Evolutionary conservation across 1,284 basidiomycete species (phyloP).

Genomic region (Psilocybe mexicana): DNA sequence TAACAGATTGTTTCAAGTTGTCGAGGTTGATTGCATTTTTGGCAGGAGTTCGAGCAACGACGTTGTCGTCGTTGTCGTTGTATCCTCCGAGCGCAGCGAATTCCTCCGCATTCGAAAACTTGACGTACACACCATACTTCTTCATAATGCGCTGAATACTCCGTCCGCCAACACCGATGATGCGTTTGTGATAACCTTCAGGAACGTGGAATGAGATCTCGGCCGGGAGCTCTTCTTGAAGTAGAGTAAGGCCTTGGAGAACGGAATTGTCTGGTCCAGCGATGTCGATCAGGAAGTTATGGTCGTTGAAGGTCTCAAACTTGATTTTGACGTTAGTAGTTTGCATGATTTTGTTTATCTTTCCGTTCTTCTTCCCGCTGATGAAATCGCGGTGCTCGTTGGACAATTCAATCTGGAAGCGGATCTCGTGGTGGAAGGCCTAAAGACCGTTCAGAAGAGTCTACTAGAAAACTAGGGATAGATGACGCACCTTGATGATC

Average conservation of each 20-base stretch:
- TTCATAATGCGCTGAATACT: slow-evolving; percentile 99
- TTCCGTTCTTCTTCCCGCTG: slow-evolving; percentile 97
- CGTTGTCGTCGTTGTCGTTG: slow-evolving; percentile 98
- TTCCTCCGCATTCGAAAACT: slow-evolving; percentile 98
- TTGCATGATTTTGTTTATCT: slow-evolving; percentile 99
- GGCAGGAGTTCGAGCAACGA: slow-evolving; percentile 94
- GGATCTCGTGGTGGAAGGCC: slow-evolving; percentile 95
- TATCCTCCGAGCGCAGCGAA: slow-evolving; percentile 95
- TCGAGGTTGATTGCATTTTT: slow-evolving; percentile 97
- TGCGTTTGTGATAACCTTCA: slow-evolving; percentile 98
- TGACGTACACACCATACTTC: slow-evolving; percentile 98
- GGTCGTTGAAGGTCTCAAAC: slow-evolving; percentile 98
- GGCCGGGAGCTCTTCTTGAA: slow-evolving; percentile 98
- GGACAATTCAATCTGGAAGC: slow-evolving; percentile 97
- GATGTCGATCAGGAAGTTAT: slow-evolving; percentile 98
- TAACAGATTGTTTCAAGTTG: slow-evolving; percentile 93
- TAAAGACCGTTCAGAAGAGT: slow-evolving; percentile 30
- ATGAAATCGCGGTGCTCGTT: slow-evolving; percentile 99
- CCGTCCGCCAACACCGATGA: slow-evolving; percentile 97
- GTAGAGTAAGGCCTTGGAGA: slow-evolving; percentile 83
- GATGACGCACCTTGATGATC: slow-evolving; percentile 72
- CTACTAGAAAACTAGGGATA: not conserved
- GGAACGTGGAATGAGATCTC: slow-evolving; percentile 99
- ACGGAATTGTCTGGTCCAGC: slow-evolving; percentile 82
- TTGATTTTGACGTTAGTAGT: slow-evolving; percentile 96